phyloP scores from a whole-genome alignment of 768 basidiomycete species.

The Lactifluus rugatus region DNA sequence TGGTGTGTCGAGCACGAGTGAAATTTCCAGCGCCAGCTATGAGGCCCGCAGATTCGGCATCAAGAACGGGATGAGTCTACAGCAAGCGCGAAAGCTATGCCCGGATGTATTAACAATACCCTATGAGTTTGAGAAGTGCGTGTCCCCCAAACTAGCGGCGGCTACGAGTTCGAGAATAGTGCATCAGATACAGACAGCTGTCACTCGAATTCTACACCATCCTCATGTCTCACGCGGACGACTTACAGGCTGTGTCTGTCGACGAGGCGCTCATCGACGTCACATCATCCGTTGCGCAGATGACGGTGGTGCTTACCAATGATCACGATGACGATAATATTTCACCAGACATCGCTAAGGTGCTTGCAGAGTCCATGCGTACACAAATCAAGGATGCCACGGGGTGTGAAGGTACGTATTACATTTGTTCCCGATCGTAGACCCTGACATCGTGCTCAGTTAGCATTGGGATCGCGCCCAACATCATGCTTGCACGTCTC shows the following conservation, averaged over 20 bases:
- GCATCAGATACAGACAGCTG: conserved; percentile 66
- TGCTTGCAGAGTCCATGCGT: conserved; percentile 75
- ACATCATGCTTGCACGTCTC: conserved; percentile 85
- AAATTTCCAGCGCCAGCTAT: conserved; percentile 91
- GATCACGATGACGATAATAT: conserved; percentile 26
- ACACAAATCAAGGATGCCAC: conserved; percentile 68
- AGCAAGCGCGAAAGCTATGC: conserved; percentile 71
- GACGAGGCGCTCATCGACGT: conserved; percentile 95
- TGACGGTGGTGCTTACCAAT: conserved; percentile 15
- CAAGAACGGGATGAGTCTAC: conserved; percentile 90
- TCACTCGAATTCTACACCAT: conserved; percentile 90
- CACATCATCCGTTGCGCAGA: conserved; percentile 44
- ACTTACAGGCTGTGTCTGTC: conserved; percentile 90
- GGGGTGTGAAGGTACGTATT: conserved; percentile 63
- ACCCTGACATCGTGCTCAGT: conserved; percentile 35
- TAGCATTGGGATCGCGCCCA: conserved; percentile 86
- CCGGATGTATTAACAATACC: conserved; percentile 67
- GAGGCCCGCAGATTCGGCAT: conserved; percentile 85
- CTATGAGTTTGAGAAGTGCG: conserved; percentile 84
- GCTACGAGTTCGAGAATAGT: conserved; percentile 1
- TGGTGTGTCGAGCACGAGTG: conserved; percentile 74
- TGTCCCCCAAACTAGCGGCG: neutral
- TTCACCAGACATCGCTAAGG: conserved; percentile 51
- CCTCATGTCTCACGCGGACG: conserved; percentile 81
- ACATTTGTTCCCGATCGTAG: neutral